Conservation (phyloP, 2,329 filamentous ascomycete genomes). For the Pseudocercospora pini-densiflorae region DNA sequence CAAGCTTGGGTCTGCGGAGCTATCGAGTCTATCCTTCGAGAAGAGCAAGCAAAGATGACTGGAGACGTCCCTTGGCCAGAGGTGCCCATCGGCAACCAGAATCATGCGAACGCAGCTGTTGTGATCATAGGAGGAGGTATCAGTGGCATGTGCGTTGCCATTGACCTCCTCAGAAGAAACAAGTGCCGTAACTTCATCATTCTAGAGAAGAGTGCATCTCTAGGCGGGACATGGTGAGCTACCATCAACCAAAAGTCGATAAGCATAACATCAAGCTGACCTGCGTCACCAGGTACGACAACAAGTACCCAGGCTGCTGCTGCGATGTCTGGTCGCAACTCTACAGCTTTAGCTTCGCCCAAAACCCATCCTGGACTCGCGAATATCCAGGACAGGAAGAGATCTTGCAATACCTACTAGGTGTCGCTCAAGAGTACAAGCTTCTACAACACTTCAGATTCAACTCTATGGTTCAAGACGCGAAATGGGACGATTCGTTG, state of each 20-base stretch:
- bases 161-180: slow-evolving; percentile 59
- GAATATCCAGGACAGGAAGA: slow-evolving; percentile 66
- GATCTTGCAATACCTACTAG: slow-evolving; percentile 60
- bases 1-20: not conserved
- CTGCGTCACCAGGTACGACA: slow-evolving; percentile 45
- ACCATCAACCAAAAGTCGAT: not conserved
- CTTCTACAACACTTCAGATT: slow-evolving; percentile 64
- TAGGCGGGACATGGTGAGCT: slow-evolving; percentile 57
- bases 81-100: slow-evolving; percentile 53
- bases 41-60: slow-evolving; percentile 37
- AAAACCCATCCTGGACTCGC: slow-evolving; percentile 62
- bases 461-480: slow-evolving; percentile 58
- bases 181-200: slow-evolving; percentile 61
- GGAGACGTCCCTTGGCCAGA: slow-evolving; percentile 51
- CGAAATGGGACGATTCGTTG: slow-evolving; percentile 59
- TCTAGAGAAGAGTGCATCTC: slow-evolving; percentile 58
- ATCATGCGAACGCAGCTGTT: slow-evolving; percentile 58
- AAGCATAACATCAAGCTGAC: not conserved
- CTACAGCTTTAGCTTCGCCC: slow-evolving; percentile 66
- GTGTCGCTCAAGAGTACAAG: slow-evolving; percentile 58
- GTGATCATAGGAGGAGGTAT: slow-evolving; percentile 59
- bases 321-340: slow-evolving; percentile 56
- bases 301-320: slow-evolving; percentile 58
- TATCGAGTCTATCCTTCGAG: not conserved
- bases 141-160: slow-evolving; percentile 59